Evolutionary conservation across 768 basidiomycete species (phyloP).

Genomic region (Mycena galopus): DNA sequence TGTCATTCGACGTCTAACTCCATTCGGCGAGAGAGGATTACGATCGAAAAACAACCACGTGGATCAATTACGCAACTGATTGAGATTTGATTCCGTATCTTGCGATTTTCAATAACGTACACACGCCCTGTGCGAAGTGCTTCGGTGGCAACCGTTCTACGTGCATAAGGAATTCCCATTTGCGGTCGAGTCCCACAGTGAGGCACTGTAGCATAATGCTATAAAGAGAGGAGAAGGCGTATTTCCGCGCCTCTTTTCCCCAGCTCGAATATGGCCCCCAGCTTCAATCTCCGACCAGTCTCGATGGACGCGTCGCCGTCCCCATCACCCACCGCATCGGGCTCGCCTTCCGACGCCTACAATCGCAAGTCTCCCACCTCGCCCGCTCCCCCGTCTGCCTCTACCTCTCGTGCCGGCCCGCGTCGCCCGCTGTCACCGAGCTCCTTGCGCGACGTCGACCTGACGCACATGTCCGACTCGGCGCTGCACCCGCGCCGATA

Average conservation of each 20-base stretch:
- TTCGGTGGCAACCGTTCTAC: too few species aligned
- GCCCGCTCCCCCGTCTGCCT: too few species aligned
- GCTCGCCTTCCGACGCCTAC: conserved; percentile 55
- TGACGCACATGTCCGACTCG: conserved; percentile 61
- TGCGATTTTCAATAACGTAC: too few species aligned
- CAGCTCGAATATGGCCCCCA: conserved; percentile 29
- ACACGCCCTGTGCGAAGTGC: too few species aligned
- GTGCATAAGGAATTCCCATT: too few species aligned
- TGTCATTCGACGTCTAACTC: conserved; percentile 1
- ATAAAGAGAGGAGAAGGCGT: too few species aligned
- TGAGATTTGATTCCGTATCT: conserved; percentile 15
- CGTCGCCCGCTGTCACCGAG: conserved; percentile 75
- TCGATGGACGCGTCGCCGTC: conserved; percentile 58
- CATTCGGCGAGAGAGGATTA: neutral
- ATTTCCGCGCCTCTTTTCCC: conserved; percentile 22
- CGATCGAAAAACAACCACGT: conserved; percentile 1
- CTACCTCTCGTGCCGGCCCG: too few species aligned
- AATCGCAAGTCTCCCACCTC: conserved; percentile 50
- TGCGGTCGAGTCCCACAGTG: too few species aligned
- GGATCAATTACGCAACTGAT: neutral
- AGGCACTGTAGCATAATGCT: too few species aligned
- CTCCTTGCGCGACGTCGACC: conserved; percentile 76
- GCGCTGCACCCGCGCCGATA: conserved; percentile 70
- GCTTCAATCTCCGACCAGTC: conserved; percentile 72
- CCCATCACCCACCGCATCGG: conserved; percentile 66